Evolutionary conservation across 75 land plant genomes (phyloP).

Genomic region (Sequoiadendron giganteum): DNA sequence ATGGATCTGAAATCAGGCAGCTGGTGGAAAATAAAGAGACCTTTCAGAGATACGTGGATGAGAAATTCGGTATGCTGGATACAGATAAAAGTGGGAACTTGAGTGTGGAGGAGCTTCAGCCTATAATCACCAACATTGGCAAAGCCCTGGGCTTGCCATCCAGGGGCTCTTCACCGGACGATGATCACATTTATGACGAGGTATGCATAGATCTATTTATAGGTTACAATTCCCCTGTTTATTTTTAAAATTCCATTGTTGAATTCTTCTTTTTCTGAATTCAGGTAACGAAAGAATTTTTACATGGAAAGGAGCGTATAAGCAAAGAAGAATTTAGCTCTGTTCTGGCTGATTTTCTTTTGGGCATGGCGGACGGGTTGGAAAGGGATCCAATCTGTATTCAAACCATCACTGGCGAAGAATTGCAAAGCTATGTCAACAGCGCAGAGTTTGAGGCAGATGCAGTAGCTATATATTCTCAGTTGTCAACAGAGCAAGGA

Average conservation of each 20-base stretch:
- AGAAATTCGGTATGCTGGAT: conserved; percentile 71
- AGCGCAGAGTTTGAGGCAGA: conserved; percentile 52
- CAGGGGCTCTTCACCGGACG: conserved; percentile 57
- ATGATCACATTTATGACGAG: conserved; percentile 80
- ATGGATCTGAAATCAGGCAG: conserved; percentile 70
- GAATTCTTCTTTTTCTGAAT: not conserved
- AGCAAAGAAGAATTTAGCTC: conserved; percentile 64
- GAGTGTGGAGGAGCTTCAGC: conserved; percentile 63
- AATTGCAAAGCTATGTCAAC: conserved; percentile 42
- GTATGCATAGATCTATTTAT: conserved; percentile 12
- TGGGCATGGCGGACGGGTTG: conserved; percentile 88
- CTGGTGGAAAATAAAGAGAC: conserved; percentile 63
- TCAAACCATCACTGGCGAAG: conserved; percentile 64
- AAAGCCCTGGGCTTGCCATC: conserved; percentile 84
- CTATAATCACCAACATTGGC: conserved; percentile 75
- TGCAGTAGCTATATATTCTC: conserved; percentile 36
- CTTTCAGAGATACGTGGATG: conserved; percentile 61
- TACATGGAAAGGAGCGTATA: conserved; percentile 47
- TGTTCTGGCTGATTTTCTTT: conserved; percentile 69
- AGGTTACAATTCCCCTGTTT: too few species aligned
- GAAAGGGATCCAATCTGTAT: conserved; percentile 80
- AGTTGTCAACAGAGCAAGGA: not conserved
- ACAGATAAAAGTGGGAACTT: conserved; percentile 58
- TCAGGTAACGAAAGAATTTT: conserved; percentile 55
- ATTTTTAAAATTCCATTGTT: too few species aligned